phyloP scores from a whole-genome alignment of 2,329 filamentous ascomycete species.

The Aspergillus eucalypticola region DNA sequence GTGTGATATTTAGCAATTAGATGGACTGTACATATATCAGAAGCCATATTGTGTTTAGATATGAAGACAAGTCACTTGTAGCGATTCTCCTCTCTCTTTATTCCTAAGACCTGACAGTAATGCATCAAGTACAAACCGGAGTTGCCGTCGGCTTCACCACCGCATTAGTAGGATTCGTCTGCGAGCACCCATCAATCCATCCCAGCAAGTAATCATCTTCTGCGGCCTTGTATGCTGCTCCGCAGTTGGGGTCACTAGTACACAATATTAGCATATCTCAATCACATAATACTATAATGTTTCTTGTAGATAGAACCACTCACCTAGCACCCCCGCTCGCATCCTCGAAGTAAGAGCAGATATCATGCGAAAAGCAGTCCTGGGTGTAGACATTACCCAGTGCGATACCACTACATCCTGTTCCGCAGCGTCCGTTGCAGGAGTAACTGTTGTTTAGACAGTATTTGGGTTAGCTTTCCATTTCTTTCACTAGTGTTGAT shows the following conservation, averaged over 20 bases:
- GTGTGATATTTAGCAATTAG: neutral
- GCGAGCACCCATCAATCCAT: conserved; percentile 8
- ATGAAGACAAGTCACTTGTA: too few relatives aligned
- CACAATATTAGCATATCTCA: too few relatives aligned
- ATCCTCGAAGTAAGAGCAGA: conserved; percentile 22
- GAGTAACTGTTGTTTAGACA: conserved; percentile 14
- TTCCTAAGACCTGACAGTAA: too few relatives aligned
- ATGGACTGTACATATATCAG: neutral
- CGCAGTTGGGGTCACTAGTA: conserved; percentile 16
- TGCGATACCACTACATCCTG: conserved; percentile 16
- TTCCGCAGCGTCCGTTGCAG: conserved; percentile 23
- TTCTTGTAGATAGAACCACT: too few relatives aligned
- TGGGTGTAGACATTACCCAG: conserved; percentile 21
- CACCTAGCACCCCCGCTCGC: conserved; percentile 19
- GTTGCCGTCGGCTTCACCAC: neutral
- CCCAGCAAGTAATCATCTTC: conserved; percentile 14
- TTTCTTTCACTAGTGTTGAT: too few relatives aligned
- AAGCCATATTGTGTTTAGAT: neutral
- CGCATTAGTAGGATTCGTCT: conserved; percentile 11
- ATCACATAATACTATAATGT: too few relatives aligned
- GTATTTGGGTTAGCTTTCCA: too few relatives aligned
- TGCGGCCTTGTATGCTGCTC: conserved; percentile 14
- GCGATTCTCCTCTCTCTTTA: too few relatives aligned
- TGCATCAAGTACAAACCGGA: conserved; percentile 6
- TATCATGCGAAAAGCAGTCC: conserved; percentile 24